These are phyloP conservation scores for Coemansia sp. DNA, from an alignment of 192 early-diverging fungal genomes.

Conservation along the genomic window DNA sequence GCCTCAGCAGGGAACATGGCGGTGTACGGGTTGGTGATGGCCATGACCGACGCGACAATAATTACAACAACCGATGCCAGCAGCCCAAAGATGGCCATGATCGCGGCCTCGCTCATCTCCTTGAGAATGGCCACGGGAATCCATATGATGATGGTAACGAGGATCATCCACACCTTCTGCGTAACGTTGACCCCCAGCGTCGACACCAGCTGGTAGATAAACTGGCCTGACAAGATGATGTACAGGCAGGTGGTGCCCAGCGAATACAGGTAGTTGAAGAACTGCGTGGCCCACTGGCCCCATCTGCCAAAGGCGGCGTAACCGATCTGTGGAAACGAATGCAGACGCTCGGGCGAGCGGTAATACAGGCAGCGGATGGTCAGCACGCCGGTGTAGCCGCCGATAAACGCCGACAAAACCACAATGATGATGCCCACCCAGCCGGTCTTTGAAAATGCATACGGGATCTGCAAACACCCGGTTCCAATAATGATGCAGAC, in stretches of 20 bases:
- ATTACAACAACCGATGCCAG: slow-evolving; percentile 70
- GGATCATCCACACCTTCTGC: slow-evolving; percentile 59
- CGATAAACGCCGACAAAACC: slow-evolving; percentile 69
- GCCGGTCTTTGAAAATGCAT: slow-evolving; percentile 71
- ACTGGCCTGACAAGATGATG: slow-evolving; percentile 69
- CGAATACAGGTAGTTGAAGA: slow-evolving; percentile 64
- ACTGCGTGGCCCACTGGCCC: slow-evolving; percentile 63
- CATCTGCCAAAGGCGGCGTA: slow-evolving; percentile 65
- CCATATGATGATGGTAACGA: slow-evolving; percentile 62
- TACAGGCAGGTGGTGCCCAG: slow-evolving; percentile 71
- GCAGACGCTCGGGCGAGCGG: slow-evolving; percentile 43
- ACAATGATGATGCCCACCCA: slow-evolving; percentile 78
- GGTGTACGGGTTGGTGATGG: slow-evolving; percentile 44
- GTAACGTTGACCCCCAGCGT: slow-evolving; percentile 48
- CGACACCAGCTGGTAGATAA: slow-evolving; percentile 61
- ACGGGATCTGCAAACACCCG: slow-evolving; percentile 81
- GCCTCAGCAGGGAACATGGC: slow-evolving; percentile 33
- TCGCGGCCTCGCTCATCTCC: slow-evolving; percentile 75
- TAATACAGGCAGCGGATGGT: slow-evolving; percentile 77
- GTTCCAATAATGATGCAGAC: slow-evolving; percentile 82
- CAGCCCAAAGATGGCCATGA: slow-evolving; percentile 68
- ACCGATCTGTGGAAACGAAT: slow-evolving; percentile 68
- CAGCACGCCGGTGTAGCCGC: slow-evolving; percentile 71
- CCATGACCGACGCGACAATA: slow-evolving; percentile 60
- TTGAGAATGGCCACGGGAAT: slow-evolving; percentile 70